Evolutionary conservation across 2,329 filamentous ascomycete species (phyloP).

Genomic region (Aciculosporium take): DNA sequence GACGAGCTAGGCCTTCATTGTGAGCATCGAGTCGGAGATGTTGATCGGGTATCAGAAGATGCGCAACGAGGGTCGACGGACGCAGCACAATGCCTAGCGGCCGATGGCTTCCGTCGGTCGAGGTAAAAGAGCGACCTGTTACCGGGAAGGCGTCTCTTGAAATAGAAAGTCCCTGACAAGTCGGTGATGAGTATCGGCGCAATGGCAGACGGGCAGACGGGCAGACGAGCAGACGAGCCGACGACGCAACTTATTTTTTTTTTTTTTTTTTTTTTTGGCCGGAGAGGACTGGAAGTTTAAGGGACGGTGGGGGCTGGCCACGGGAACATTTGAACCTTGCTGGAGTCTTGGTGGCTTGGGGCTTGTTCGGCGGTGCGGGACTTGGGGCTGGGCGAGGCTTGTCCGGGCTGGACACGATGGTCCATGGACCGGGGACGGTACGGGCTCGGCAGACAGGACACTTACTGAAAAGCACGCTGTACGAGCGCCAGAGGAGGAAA

Average conservation of each 20-base stretch:
- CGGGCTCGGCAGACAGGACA: background rate
- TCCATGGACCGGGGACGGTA: background rate
- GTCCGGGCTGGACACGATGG: too few species aligned
- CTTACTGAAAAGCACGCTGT: background rate
- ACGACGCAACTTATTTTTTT: slow-evolving; percentile 4
- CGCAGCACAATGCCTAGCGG: slow-evolving; percentile 1
- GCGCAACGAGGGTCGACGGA: slow-evolving; percentile 1
- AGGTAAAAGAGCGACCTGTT: background rate
- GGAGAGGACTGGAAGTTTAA: slow-evolving; percentile 5
- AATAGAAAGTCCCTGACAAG: background rate
- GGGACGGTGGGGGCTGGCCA: slow-evolving; percentile 1
- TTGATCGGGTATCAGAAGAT: slow-evolving; percentile 2
- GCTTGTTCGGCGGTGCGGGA: too few species aligned
- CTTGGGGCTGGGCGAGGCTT: background rate
- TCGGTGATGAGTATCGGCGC: slow-evolving; percentile 1
- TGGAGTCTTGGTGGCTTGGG: background rate
- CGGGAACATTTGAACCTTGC: background rate
- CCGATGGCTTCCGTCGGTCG: background rate
- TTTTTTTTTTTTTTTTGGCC: too few species aligned
- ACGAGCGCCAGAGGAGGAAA: background rate
- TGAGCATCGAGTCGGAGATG: slow-evolving; percentile 1
- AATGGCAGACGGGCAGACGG: slow-evolving; percentile 1
- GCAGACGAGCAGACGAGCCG: too few species aligned
- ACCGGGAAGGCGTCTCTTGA: background rate
- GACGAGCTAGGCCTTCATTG: slow-evolving; percentile 21